Evolutionary conservation across 2,329 filamentous ascomycete species (phyloP), one percentile per base, ranked within the genome.

Genomic region (Scytalidium sp.): DNA sequence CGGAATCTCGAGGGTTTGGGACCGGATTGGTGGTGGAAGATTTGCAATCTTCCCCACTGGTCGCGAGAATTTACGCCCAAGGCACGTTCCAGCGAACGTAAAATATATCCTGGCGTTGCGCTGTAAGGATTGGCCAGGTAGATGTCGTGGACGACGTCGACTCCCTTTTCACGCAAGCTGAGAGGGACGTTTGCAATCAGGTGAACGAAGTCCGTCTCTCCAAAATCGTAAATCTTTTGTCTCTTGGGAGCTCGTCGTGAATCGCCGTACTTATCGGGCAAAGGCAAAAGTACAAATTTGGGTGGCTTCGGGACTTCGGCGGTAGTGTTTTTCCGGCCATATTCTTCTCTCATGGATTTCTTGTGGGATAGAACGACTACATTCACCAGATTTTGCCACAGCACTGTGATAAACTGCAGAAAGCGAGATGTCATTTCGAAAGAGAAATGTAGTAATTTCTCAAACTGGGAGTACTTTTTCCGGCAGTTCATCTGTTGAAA

Each of bases 351-450:
- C 21, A 19, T 39, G 9, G 23, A 8, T 4, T 10, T 27, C 17
- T 46, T 32, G 25, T 21, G 9, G 25, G n/a, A 19, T 11, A 27
- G 27, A 46, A 13, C 8, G 27, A 46, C 19, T 15, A 19, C 17
- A 8, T 19, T 39, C 27, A 25, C n/a, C 17, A n/a, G 10, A n/a
- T 36, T 36, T 5, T n/a, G 32, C 32, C 32, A 36, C 19, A 42
- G n/a, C 17, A 41, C 19, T 43, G 23, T 23, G 19, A 36, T 21
- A 43, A 21, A 47, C 21, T 29, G 19, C 22, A 45, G 41, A 36
- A 23, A 15, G 32, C 32, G 32, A 36, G 47, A 87, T 87, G 83
- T 83, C 84, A 11, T 88, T 87, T 67, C 80, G 83, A 58, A 87
- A 85, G 69, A 78, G 84, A 52, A 86, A 85, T 63, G 71, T 85